phyloP scores from a whole-genome alignment of 2,329 filamentous ascomycete species.

The Pseudogymnoascus verrucosus region DNA sequence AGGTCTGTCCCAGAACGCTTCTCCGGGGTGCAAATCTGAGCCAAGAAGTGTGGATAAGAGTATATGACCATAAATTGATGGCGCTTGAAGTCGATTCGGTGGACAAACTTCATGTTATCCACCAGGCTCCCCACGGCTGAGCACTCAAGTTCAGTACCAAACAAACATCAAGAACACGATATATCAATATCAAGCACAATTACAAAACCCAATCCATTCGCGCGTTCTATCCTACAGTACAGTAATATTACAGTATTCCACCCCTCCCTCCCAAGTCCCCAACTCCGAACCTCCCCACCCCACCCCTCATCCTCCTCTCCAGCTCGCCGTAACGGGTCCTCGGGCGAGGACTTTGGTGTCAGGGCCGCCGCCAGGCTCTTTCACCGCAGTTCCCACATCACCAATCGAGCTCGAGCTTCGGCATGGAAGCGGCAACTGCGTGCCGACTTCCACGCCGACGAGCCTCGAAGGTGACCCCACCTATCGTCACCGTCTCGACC shows the following conservation, averaged over 20 bases:
- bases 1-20: neutral
- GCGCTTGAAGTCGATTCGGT: neutral
- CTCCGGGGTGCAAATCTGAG: neutral
- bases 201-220: neutral
- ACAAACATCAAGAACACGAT: neutral
- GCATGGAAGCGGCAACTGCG: neutral
- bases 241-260: neutral
- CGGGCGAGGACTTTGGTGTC: neutral
- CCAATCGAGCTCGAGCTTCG: neutral
- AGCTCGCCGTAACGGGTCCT: neutral
- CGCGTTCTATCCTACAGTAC: neutral
- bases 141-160: neutral
- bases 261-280: neutral
- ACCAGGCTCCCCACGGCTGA: neutral
- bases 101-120: neutral
- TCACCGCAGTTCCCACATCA: neutral
- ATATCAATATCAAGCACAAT: neutral
- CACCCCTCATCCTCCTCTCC: neutral
- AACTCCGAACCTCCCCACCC: neutral
- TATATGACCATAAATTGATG: neutral
- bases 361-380: neutral
- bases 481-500: slow-evolving; percentile 7
- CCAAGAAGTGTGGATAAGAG: neutral
- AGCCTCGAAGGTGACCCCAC: slow-evolving; percentile 13
- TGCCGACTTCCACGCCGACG: neutral